Evolutionary conservation across 331 rosid species (phyloP).

Genomic region (Quercus lobata): DNA sequence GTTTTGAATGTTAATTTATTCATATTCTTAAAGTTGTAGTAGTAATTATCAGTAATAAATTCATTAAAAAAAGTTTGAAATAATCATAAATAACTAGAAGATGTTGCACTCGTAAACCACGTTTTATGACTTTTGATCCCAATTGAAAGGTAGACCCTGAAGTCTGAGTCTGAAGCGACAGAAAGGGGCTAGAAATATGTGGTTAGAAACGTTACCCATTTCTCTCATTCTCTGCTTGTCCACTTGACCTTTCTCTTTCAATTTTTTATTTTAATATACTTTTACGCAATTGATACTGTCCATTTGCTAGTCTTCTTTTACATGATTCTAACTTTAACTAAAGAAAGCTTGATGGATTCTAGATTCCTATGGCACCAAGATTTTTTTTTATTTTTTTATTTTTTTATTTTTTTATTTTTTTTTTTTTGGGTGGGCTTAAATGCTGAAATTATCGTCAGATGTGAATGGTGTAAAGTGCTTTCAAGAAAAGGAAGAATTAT

Average conservation of each 20-base stretch:
- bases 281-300: too few relatives aligned
- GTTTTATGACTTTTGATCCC: background rate
- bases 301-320: background rate
- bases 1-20: background rate
- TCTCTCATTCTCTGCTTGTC: background rate
- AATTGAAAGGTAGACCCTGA: background rate
- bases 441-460: background rate
- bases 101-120: background rate
- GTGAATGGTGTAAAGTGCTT: background rate
- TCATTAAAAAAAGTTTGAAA: too few relatives aligned
- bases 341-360: background rate
- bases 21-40: background rate
- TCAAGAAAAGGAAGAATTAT: background rate
- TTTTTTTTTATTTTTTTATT: background rate
- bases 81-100: background rate
- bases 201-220: background rate
- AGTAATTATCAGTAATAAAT: background rate
- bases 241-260: background rate
- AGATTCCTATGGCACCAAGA: background rate
- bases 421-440: background rate
- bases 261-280: too few relatives aligned
- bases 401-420: background rate
- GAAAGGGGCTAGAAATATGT: too few relatives aligned
- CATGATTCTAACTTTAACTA: background rate
- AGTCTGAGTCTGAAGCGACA: too few relatives aligned